phyloP scores from a whole-genome alignment of 1,284 basidiomycete genomes.

The Sanghuangporus sanghuang region DNA sequence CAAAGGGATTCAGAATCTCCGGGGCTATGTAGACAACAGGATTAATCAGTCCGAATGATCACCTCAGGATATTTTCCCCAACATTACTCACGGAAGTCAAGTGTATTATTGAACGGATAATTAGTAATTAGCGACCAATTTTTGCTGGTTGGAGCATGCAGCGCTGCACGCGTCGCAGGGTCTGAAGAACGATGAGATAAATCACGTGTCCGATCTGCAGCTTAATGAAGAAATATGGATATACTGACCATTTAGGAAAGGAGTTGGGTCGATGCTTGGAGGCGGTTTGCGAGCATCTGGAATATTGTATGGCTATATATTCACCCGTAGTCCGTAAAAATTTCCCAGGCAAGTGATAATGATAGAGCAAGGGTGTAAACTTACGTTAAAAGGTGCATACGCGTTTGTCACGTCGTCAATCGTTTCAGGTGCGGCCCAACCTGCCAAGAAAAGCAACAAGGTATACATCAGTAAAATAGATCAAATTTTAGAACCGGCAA shows the following conservation, averaged over 20 bases:
- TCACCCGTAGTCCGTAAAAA: background rate
- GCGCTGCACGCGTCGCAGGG: constrained; percentile 45
- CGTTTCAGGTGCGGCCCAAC: constrained; percentile 29
- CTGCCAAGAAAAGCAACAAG: constrained; percentile 50
- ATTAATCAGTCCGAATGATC: background rate
- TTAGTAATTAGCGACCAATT: constrained; percentile 45
- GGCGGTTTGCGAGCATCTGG: constrained; percentile 32
- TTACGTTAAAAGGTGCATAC: constrained; percentile 1
- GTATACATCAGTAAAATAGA: constrained; percentile 42
- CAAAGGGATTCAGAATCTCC: constrained; percentile 17
- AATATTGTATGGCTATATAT: constrained; percentile 26
- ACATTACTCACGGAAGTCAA: constrained; percentile 25
- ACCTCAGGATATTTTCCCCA: background rate
- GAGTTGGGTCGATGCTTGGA: constrained; percentile 27
- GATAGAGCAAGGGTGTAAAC: background rate
- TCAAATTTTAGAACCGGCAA: background rate
- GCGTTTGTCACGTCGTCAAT: constrained; percentile 3
- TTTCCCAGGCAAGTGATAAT: background rate
- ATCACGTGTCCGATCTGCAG: background rate
- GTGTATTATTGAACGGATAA: constrained; percentile 46
- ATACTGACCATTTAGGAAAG: constrained; percentile 53
- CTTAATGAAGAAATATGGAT: background rate
- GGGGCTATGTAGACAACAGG: constrained; percentile 15
- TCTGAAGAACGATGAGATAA: constrained; percentile 28
- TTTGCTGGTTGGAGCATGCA: constrained; percentile 65